Evolutionary conservation across 192 early-diverging fungal species (phyloP).

Genomic region (Glomus cerebriforme): DNA sequence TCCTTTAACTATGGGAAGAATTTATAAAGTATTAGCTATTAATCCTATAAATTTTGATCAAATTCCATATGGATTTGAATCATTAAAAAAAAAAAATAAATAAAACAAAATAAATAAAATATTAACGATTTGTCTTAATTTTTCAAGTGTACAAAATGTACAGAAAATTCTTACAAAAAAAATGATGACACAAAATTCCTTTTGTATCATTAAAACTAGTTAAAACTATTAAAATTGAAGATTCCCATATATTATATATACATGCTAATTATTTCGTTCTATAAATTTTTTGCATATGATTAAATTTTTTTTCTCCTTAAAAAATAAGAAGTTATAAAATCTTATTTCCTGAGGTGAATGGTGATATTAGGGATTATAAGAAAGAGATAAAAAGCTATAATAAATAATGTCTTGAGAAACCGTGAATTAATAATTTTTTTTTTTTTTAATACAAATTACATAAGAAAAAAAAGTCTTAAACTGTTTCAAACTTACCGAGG

Average conservation of each 20-base stretch:
- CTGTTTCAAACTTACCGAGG: not conserved
- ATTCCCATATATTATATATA: not conserved
- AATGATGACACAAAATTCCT: not conserved
- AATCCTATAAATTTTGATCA: slow-evolving; percentile 39
- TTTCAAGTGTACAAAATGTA: not conserved
- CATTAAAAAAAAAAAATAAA: not conserved
- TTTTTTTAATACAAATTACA: not conserved
- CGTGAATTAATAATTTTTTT: not conserved
- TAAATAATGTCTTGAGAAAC: not conserved
- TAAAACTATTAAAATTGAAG: not conserved
- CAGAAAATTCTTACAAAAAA: not conserved
- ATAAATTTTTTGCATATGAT: not conserved
- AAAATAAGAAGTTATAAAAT: not conserved
- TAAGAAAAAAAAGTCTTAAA: not conserved
- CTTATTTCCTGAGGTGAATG: not conserved
- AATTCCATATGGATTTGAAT: slow-evolving; percentile 37
- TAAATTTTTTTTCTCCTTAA: not conserved
- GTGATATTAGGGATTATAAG: not conserved
- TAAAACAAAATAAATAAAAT: not conserved
- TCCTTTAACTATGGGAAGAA: slow-evolving; percentile 78
- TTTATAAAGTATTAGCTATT: slow-evolving; percentile 82
- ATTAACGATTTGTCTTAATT: not conserved
- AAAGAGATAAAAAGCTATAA: not conserved
- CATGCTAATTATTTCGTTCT: not conserved
- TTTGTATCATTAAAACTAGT: not conserved